Evolutionary conservation across 2,329 filamentous ascomycete genomes (phyloP), one percentile per base, ranked within the genome.

Genomic region (Aspergillus bombycis): DNA sequence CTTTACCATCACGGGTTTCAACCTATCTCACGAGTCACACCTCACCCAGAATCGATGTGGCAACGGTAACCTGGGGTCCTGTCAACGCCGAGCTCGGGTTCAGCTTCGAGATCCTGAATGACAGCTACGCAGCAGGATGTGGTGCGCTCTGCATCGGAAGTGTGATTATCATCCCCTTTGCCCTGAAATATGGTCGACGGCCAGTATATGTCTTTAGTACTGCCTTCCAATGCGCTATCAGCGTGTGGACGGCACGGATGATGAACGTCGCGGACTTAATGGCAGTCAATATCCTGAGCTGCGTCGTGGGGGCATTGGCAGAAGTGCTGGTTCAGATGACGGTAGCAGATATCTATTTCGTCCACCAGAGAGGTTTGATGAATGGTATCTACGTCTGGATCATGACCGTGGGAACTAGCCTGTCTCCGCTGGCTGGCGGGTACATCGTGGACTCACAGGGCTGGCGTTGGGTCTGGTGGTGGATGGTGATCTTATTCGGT

Each of bases 391-490:
- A 82, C 63, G 71, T 81, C 61, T 80, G 75, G 71, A 70, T 74
- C 2, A 58, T 65, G 34, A 71, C 57, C 14, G 61, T 75, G 54
- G 71, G 74, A 19, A 70, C 74, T 2, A 79, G 74, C 10, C 70
- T 85, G 1, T 77, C 74, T 0, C 75, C 79, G 0, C 71, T 80
- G 2, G 67, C 66, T 1, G 70, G 70, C 1, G 75, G 74, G 2
- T 76, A 67, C 46, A 68, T 81, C n/a, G 77, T 78, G 0, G 68
- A 72, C 0, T 69, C 71, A 1, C 77, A 81, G 66, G 82, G 81
- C 0, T 86, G 84, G 83, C 74, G 82, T 14, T 85, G 81, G 81
- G 75, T 80, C 1, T 85, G 78, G 77, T 84, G 81, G 81, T 84
- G 76, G 76, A 78, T 71, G 52, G 73, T 73, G 21, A 80, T 83